Evolutionary conservation across 2,329 filamentous ascomycete genomes (phyloP).

Genomic region (Diaporthe sp.): DNA sequence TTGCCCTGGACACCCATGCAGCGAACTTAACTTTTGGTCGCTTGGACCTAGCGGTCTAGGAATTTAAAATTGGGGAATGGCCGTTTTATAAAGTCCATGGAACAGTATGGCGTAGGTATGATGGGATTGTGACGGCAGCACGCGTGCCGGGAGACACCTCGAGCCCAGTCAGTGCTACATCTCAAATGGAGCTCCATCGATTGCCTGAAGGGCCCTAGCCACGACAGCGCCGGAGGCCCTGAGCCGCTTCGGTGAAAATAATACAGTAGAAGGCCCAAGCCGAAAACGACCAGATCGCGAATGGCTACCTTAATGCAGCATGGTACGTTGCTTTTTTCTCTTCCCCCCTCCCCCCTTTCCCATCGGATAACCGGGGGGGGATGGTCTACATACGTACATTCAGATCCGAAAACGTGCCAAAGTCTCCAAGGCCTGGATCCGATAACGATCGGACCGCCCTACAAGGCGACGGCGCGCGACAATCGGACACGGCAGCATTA

Average conservation of each 20-base stretch:
- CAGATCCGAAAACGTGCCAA: conserved; percentile 27
- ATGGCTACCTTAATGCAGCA: conserved; percentile 22
- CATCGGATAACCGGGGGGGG: conserved; percentile 2
- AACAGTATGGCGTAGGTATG: conserved; percentile 27
- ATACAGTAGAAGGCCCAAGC: neutral
- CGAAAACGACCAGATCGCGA: conserved; percentile 26
- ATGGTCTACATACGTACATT: neutral
- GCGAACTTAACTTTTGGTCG: neutral
- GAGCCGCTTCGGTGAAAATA: conserved; percentile 26
- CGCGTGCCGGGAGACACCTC: neutral
- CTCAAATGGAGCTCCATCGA: conserved; percentile 1
- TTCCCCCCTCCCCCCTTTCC: neutral
- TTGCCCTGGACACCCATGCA: neutral
- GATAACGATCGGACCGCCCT: conserved; percentile 31
- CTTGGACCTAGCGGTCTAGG: conserved; percentile 11
- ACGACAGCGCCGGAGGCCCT: neutral
- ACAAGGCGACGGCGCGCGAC: conserved; percentile 12
- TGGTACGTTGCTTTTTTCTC: neutral
- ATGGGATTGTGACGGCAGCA: conserved; percentile 10
- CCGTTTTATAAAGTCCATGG: conserved; percentile 19
- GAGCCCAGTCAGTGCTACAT: neutral
- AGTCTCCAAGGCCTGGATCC: conserved; percentile 29
- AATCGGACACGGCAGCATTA: neutral
- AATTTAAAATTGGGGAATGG: conserved; percentile 29
- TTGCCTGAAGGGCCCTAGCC: conserved; percentile 2